phyloP scores from a whole-genome alignment of 345 rosid species.

The Toxicodendron radicans region DNA sequence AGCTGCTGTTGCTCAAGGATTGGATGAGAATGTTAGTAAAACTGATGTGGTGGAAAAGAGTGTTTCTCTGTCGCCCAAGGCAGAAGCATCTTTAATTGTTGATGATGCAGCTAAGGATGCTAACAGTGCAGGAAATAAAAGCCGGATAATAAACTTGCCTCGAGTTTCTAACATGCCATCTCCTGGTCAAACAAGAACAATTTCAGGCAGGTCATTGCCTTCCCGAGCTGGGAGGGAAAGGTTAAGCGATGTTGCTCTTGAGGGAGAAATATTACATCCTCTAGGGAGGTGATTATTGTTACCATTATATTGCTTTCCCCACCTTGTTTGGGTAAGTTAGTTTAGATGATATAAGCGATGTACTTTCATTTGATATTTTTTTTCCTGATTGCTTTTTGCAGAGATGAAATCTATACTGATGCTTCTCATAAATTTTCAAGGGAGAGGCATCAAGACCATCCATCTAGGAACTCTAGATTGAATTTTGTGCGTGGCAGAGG shows the following conservation, averaged over 20 bases:
- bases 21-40: constrained; percentile 31
- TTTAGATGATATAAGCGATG: not conserved
- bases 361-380: constrained; percentile 6
- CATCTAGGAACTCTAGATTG: constrained; percentile 54
- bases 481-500: constrained; percentile 58
- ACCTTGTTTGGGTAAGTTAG: constrained; percentile 2
- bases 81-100: constrained; percentile 36
- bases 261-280: constrained; percentile 41
- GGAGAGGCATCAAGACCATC: constrained; percentile 55
- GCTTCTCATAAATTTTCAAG: constrained; percentile 46
- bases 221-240: constrained; percentile 52
- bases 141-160: constrained; percentile 61
- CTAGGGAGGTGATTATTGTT: constrained; percentile 79
- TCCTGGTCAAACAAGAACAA: constrained; percentile 44
- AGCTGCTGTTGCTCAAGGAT: constrained; percentile 31
- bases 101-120: constrained; percentile 44
- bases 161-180: constrained; percentile 44
- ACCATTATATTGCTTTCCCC: constrained; percentile 7
- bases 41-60: constrained; percentile 37
- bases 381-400: constrained; percentile 29
- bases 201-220: constrained; percentile 46
- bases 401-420: constrained; percentile 45
- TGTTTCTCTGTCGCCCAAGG: constrained; percentile 36
- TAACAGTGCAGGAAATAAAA: constrained; percentile 46
- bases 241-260: constrained; percentile 55